Base-by-base conservation (phyloP, 805 yeast genomes). In the Starmerella floricola region DNA sequence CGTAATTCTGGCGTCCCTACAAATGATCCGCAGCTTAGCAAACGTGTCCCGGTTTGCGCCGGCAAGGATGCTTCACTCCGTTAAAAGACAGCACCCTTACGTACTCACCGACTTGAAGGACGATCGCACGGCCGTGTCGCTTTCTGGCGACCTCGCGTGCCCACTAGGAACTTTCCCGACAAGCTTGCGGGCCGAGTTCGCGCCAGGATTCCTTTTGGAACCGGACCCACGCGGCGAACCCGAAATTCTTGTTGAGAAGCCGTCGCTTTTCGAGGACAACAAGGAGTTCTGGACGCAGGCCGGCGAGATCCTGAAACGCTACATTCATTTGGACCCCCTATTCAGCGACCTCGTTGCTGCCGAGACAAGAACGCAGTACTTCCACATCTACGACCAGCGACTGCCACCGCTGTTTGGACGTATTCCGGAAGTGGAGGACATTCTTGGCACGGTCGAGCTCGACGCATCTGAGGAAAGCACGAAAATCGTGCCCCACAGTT, bases 351-450 rank as follows among this genome's bases (percentile, higher is more conserved):
- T 58, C 21, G 66, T 63, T 1, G 52, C 55, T 0, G 58, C 57
- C 26, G 60, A 61, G 32, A 49, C 71, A 49, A 71, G 71, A 12
- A 63, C 63, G 17, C 62, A 70, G 0, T 76, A 62, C 57, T 73
- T 79, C 78, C 84, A 86, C 6, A 71, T 83, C 34, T 78, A 73
- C 50, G 94, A 82, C 56, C 66, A 78, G 47, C 66, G 91, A 45
- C 72, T 68, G 36, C 68, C 74, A 1, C 85, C 88, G 1, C 62
- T 70, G 18, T 73, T 71, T 46, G 79, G 78, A 27, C 66, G 91
- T 49, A 71, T 69, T 12, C 84, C 88, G 1, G 80, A 77, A 17
- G 71, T 79, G 8, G 83, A 79, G 47, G 80, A 79, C 51, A 74
- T 76, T 2, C 65, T 75, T 39, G 94, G 93, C 1, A 79, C 77